These are phyloP conservation scores for Boletus calvinii DNA, from an alignment of 1,284 basidiomycete species.

Conservation along the genomic window DNA sequence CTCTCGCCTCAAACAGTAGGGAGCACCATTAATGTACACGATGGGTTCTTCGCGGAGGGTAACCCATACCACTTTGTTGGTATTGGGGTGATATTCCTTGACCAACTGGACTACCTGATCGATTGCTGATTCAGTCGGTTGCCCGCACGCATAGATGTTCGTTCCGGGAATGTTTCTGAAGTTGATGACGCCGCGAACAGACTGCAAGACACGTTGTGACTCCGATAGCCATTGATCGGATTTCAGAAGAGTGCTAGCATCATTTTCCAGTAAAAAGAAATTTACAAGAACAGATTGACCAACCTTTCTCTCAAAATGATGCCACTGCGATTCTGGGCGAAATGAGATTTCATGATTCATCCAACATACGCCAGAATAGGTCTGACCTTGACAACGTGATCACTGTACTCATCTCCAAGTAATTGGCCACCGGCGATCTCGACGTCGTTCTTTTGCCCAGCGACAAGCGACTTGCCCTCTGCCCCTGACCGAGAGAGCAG, in stretches of 20 bases:
- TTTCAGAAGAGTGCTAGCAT: conserved; percentile 78
- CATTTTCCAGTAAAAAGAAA: conserved; percentile 1
- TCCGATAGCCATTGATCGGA: conserved; percentile 88
- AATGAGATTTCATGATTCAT: not conserved
- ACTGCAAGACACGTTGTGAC: conserved; percentile 60
- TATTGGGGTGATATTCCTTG: conserved; percentile 58
- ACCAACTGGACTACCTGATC: conserved; percentile 79
- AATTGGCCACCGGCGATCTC: conserved; percentile 83
- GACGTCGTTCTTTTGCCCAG: conserved; percentile 72
- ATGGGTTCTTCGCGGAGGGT: conserved; percentile 93
- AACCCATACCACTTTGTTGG: conserved; percentile 82
- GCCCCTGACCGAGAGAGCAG: conserved; percentile 67
- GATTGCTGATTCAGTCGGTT: conserved; percentile 91
- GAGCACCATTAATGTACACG: conserved; percentile 89
- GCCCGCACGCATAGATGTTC: conserved; percentile 90
- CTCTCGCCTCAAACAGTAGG: conserved; percentile 77
- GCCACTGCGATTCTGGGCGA: conserved; percentile 76
- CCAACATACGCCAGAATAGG: not conserved
- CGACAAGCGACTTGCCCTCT: conserved; percentile 52
- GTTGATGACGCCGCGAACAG: conserved; percentile 90
- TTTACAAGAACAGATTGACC: conserved; percentile 23
- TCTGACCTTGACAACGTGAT: conserved; percentile 83
- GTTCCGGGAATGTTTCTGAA: conserved; percentile 85
- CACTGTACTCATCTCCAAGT: conserved; percentile 91
- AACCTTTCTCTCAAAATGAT: conserved; percentile 89